Conservation (phyloP, 1,139 yeast genomes). For the Saccharomyces uvarum region DNA sequence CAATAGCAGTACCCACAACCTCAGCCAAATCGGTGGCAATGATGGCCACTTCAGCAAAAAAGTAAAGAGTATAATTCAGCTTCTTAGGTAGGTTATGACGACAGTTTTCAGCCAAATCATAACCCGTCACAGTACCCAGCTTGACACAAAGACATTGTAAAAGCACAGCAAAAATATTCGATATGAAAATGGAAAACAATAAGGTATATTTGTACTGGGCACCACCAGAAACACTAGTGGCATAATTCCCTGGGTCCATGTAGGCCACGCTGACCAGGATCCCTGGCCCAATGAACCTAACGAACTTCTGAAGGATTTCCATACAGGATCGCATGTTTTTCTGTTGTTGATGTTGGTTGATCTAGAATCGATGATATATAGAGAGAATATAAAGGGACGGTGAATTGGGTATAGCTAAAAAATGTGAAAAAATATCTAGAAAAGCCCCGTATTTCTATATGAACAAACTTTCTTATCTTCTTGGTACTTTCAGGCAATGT, state of each 20-base stretch:
- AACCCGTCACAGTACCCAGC: constrained; percentile 73
- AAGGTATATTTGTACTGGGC: constrained; percentile 79
- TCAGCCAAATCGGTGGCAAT: constrained; percentile 83
- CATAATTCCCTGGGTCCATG: constrained; percentile 96
- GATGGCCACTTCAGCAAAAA: constrained; percentile 72
- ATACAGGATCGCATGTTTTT: constrained; percentile 3
- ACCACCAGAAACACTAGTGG: constrained; percentile 91
- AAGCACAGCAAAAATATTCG: constrained; percentile 81
- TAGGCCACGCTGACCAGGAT: constrained; percentile 92
- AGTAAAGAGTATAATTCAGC: constrained; percentile 50
- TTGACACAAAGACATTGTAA: constrained; percentile 73
- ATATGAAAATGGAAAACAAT: constrained; percentile 68
- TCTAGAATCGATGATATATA: background rate
- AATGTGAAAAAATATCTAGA: background rate
- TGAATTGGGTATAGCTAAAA: background rate
- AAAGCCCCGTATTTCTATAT: background rate
- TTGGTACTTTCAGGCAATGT: background rate
- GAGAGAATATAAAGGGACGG: background rate
- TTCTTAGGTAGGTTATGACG: constrained; percentile 54
- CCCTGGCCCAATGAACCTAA: constrained; percentile 78
- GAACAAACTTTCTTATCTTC: background rate
- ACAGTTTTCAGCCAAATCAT: constrained; percentile 66
- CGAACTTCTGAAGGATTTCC: constrained; percentile 22
- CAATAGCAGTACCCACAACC: constrained; percentile 79
- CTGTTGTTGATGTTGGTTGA: background rate